Base-by-base conservation (phyloP, 2,329 filamentous ascomycete species). In the Chrysoporthe puriensis region DNA sequence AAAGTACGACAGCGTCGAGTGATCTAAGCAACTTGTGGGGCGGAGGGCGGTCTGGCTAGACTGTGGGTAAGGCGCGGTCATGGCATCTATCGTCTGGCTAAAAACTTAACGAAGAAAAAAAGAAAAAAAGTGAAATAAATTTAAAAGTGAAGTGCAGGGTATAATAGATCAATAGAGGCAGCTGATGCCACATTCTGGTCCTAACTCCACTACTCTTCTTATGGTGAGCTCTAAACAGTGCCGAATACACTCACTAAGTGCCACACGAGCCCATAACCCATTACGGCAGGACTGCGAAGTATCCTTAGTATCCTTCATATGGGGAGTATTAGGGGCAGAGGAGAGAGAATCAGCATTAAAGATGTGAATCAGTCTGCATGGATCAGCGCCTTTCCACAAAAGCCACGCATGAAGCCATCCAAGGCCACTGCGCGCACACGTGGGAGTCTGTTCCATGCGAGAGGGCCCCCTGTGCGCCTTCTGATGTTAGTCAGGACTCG, bases 1-100 rank as follows among this genome's bases (percentile, higher is more conserved):
- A 73, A 94, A 93, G 81, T 95, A 95, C 76, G 82, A 90, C 18
- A 76, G 78, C 73, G 79, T 81, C 66, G 79, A 77, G 59, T 69
- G 68, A 44, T n/a, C 11, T 46, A 8, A 26, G n/a, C 26, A 48
- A n/a, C 7, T 21, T n/a, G 14, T 14, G n/a, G 7, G 46, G 21
- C 3, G 32, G 48, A 64, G 43, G 21, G 13, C n/a, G 32, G 18
- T 9, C 5, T 21, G 48, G 34, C 9, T 21, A n/a, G 50, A 21
- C 50, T 40, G 9, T 26, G 36, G 18, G 13, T 44, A 26, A 43
- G 8, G n/a, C 18, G 9, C n/a, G 48, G 48, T 26, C 26, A 42
- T 43, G n/a, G 40, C 40, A 14, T 40, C 8, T 26, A 42, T 13
- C 5, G 34, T 43, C 40, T 44, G 26, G 21, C 7, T 7, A 4